A percentile compares a stretch with the other conserved stretches of the same genome.
Evolutionary conservation across 1,284 basidiomycete species (phyloP).

Genomic region (Pisolithus thermaeus): DNA sequence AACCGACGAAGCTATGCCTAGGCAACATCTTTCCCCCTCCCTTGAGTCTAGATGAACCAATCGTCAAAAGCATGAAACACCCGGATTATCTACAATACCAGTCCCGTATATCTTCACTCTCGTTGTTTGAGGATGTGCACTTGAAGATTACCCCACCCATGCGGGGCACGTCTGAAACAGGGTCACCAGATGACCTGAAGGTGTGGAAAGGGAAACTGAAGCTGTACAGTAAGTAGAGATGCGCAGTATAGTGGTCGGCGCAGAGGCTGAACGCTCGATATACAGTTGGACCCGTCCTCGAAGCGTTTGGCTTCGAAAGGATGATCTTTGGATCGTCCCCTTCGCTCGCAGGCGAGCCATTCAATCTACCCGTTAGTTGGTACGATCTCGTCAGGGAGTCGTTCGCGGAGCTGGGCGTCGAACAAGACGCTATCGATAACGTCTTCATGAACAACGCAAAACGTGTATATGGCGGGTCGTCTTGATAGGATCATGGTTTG

Average conservation of each 20-base stretch:
- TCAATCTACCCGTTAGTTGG: slow-evolving; percentile 62
- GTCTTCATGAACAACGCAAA: slow-evolving; percentile 67
- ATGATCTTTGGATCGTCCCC: slow-evolving; percentile 59
- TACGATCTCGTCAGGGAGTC: slow-evolving; percentile 76
- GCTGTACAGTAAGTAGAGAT: slow-evolving; percentile 73
- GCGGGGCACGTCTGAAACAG: slow-evolving; percentile 41
- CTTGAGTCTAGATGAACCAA: slow-evolving; percentile 61
- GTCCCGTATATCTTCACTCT: slow-evolving; percentile 68
- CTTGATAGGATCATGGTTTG: not conserved
- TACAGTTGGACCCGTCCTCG: slow-evolving; percentile 71
- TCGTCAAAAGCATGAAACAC: slow-evolving; percentile 73
- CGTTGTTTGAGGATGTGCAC: slow-evolving; percentile 67
- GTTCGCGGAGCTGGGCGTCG: slow-evolving; percentile 77
- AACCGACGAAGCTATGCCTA: slow-evolving; percentile 28
- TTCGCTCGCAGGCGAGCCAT: slow-evolving; percentile 42
- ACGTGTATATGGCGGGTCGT: slow-evolving; percentile 46
- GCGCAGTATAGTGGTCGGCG: not conserved
- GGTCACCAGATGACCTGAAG: slow-evolving; percentile 33
- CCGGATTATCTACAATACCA: slow-evolving; percentile 71
- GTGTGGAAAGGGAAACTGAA: slow-evolving; percentile 82
- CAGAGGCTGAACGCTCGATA: slow-evolving; percentile 2
- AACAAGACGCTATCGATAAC: slow-evolving; percentile 69
- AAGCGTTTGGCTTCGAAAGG: slow-evolving; percentile 56
- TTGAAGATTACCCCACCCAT: slow-evolving; percentile 78
- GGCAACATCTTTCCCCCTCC: slow-evolving; percentile 86